These are phyloP conservation scores for Tylopilus felleus DNA, from an alignment of 768 basidiomycete genomes.

Conservation along the genomic window DNA sequence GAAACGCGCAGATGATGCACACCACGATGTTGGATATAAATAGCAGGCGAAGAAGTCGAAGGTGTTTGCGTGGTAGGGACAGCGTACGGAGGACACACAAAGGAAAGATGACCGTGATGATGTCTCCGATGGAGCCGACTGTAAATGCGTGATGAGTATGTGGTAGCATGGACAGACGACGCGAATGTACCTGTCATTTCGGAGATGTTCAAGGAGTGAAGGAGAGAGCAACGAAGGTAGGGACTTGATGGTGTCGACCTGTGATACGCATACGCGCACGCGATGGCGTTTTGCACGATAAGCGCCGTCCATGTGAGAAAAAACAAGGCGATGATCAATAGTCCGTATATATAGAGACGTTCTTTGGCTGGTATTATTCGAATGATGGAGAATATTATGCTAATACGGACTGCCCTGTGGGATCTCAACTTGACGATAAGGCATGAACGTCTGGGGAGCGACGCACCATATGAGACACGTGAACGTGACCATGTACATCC, in stretches of 20 bases:
- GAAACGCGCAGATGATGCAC: background rate
- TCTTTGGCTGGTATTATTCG: slow-evolving; percentile 15
- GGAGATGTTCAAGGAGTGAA: background rate
- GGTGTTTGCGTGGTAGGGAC: background rate
- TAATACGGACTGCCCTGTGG: slow-evolving; percentile 21
- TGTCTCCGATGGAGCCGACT: slow-evolving; percentile 1
- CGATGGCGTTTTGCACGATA: slow-evolving; percentile 3
- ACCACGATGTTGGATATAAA: slow-evolving; percentile 5
- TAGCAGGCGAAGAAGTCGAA: slow-evolving; percentile 10
- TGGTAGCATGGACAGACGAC: background rate
- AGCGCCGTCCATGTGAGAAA: slow-evolving; percentile 2
- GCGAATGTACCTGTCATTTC: slow-evolving; percentile 4
- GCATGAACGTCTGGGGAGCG: background rate
- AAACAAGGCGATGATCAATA: slow-evolving; percentile 9
- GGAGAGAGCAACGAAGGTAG: background rate
- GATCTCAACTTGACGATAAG: background rate
- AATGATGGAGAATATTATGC: slow-evolving; percentile 18
- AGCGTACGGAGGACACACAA: slow-evolving; percentile 7
- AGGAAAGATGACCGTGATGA: background rate
- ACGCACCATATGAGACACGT: slow-evolving; percentile 18
- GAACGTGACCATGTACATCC: slow-evolving; percentile 15
- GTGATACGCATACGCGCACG: background rate
- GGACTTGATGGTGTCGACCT: background rate
- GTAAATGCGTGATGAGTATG: background rate
- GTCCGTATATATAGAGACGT: slow-evolving; percentile 7